phyloP scores from a whole-genome alignment of 202 grass and related monocot genomes.

The Schoenoplectus triqueter region DNA sequence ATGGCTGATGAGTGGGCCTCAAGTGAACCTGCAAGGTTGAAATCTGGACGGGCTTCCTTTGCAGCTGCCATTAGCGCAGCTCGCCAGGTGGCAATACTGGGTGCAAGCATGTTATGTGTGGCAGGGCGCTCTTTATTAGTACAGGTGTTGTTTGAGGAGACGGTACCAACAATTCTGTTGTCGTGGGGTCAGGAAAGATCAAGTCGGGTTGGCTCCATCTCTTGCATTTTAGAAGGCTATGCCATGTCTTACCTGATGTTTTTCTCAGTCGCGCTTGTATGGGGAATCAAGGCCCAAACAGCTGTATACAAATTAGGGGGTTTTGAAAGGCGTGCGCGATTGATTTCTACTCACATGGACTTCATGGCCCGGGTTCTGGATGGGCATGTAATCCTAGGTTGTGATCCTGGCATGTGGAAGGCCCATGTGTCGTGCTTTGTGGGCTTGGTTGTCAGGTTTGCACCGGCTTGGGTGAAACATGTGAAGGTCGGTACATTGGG shows the following conservation, averaged over 20 bases:
- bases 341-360: constrained; percentile 90
- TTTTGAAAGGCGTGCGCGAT: constrained; percentile 62
- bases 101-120: constrained; percentile 71
- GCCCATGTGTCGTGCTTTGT: constrained; percentile 78
- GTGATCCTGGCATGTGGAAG: constrained; percentile 80
- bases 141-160: constrained; percentile 90
- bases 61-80: constrained; percentile 63
- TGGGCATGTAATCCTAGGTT: constrained; percentile 83
- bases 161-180: constrained; percentile 77
- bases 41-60: constrained; percentile 64
- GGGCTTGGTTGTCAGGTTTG: constrained; percentile 79
- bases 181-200: constrained; percentile 61
- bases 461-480: constrained; percentile 72
- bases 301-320: constrained; percentile 55
- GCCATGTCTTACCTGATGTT: constrained; percentile 91
- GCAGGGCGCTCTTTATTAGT: constrained; percentile 73
- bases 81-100: constrained; percentile 78
- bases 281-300: constrained; percentile 56
- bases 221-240: constrained; percentile 76
- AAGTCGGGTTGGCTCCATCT: constrained; percentile 52
- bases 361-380: constrained; percentile 81
- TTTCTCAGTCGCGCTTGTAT: constrained; percentile 69
- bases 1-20: constrained; percentile 73
- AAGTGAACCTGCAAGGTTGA: constrained; percentile 54
- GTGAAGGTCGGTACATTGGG: constrained; percentile 67